These are phyloP conservation scores for Daldinia grandis DNA, from an alignment of 495 filamentous ascomycete genomes.

Conservation along the genomic window DNA sequence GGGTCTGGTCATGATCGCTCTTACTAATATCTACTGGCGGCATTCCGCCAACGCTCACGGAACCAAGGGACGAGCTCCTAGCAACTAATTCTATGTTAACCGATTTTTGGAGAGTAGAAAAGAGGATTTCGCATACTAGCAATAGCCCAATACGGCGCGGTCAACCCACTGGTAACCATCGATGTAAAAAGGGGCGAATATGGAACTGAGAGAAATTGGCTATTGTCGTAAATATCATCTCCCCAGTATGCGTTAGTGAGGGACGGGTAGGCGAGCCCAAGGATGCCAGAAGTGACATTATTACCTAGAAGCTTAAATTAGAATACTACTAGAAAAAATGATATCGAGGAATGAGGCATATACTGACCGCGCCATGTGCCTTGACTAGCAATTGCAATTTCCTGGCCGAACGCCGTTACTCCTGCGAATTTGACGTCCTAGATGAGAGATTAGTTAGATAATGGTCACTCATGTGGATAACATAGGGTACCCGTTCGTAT, in stretches of 20 bases:
- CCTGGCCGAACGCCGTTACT: constrained; percentile 62
- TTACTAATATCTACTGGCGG: constrained; percentile 47
- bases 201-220: constrained; percentile 41
- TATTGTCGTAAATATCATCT: constrained; percentile 40
- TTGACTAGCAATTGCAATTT: constrained; percentile 57
- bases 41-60: constrained; percentile 63
- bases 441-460: neutral
- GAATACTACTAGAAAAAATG: neutral
- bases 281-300: constrained; percentile 61
- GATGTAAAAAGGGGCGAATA: constrained; percentile 66
- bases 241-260: constrained; percentile 40
- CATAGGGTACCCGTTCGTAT: neutral
- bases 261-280: constrained; percentile 69
- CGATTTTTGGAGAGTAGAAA: neutral
- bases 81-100: constrained; percentile 27
- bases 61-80: constrained; percentile 50
- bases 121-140: neutral
- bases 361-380: constrained; percentile 56
- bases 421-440: constrained; percentile 61
- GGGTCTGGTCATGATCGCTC: constrained; percentile 44
- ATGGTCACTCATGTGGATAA: neutral
- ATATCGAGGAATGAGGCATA: neutral
- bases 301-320: constrained; percentile 32
- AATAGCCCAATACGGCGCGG: neutral
- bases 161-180: neutral